These are phyloP conservation scores for Phytophthora syringae DNA, from an alignment of 352 stramenopile species.

Conservation along the genomic window DNA sequence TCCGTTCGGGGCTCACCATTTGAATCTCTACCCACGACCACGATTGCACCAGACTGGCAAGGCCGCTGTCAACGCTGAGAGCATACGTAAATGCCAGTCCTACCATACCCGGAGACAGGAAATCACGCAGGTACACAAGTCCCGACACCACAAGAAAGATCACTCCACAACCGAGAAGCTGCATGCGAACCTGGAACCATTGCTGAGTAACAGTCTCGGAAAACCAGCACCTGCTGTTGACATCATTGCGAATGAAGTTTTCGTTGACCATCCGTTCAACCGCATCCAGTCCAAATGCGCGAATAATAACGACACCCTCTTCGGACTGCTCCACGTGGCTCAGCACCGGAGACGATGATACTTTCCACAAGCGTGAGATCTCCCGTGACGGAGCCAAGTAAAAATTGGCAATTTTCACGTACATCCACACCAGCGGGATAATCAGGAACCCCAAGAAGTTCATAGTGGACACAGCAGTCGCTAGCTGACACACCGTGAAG, in stretches of 20 bases:
- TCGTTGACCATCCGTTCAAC: slow-evolving; percentile 29
- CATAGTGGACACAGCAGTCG: slow-evolving; percentile 77
- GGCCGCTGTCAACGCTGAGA: slow-evolving; percentile 76
- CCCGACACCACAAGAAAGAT: slow-evolving; percentile 43
- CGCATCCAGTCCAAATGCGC: slow-evolving; percentile 42
- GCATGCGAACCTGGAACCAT: slow-evolving; percentile 59
- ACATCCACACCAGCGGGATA: slow-evolving; percentile 81
- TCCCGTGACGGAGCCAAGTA: slow-evolving; percentile 53
- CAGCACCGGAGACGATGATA: slow-evolving; percentile 49
- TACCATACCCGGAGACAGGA: slow-evolving; percentile 59
- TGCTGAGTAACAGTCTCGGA: slow-evolving; percentile 33
- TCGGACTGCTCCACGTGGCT: slow-evolving; percentile 40
- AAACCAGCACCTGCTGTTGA: slow-evolving; percentile 34
- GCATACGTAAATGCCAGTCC: slow-evolving; percentile 89
- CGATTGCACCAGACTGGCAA: slow-evolving; percentile 69
- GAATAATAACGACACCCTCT: slow-evolving; percentile 41
- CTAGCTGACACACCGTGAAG: slow-evolving; percentile 74
- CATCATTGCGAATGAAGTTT: slow-evolving; percentile 40
- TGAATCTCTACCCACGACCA: slow-evolving; percentile 53
- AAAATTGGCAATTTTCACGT: slow-evolving; percentile 54
- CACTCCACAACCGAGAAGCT: slow-evolving; percentile 52
- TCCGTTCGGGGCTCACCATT: slow-evolving; percentile 67
- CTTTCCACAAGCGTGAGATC: slow-evolving; percentile 42
- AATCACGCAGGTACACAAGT: slow-evolving; percentile 43
- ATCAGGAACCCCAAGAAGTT: slow-evolving; percentile 78